Base-by-base conservation (phyloP, 2,329 filamentous ascomycete genomes). In the Diaporthe vexans region DNA sequence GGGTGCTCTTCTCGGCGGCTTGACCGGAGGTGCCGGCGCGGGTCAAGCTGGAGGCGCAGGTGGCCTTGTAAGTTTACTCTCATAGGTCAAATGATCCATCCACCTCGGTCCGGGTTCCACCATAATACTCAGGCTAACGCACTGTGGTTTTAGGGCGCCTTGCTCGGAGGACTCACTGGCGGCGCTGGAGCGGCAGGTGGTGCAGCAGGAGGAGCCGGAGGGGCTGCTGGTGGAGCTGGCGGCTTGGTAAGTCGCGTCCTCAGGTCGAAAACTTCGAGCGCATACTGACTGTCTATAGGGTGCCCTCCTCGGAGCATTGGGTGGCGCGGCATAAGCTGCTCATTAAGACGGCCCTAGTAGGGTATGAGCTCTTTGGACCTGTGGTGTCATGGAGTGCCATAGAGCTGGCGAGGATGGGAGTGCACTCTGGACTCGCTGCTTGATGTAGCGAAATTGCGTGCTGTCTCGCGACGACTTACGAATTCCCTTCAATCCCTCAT, bases 191-290 rank as follows among this genome's bases (percentile, higher is more conserved):
- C 24, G 11, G 51, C 51, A 0, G 61, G 46, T 21, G 71, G 61
- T 3, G 72, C 56, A 19, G 72, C 59, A 1, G 48, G 43, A 5
- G 46, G 61, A 26, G 61, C 61, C 0, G 59, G 51, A 8, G 58
- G 59, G 4, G 59, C 35, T 1, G 71, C 71, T 24, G 71, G 71
- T 2, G 71, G 59, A 9, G 71, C 71, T 9, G 71, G 71, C n/a
- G 71, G 71, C 21, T 26, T 63, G 19, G 58, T 63, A 63, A 63
- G 58, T 63, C 2, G 11, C 9, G 9, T 51, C 21, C 46, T n/a
- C 3, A 3, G 9, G 0, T 3, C n/a, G 3, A 8, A 13, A 26
- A 19, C 11, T 4, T 8, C 26, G n/a, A 19, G 2, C 19, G 13
- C 58, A 21, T 29, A 26, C 17, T 63, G 17, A 33, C 29, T 48